Conservation (phyloP, 208 protist genomes). For the Crithidia thermophila region DNA sequence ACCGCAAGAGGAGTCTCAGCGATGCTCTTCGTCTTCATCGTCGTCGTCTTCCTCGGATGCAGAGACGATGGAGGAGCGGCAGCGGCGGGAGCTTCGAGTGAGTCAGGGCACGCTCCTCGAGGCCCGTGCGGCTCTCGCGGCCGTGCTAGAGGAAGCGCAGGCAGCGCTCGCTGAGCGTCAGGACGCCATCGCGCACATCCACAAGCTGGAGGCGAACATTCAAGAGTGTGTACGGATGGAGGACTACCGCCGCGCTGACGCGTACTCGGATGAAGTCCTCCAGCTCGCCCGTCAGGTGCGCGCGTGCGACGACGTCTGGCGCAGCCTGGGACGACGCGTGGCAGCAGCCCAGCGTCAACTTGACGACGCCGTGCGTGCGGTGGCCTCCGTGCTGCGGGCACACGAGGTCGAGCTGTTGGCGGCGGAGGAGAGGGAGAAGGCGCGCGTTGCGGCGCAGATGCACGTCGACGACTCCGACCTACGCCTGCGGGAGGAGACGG, state of each 20-base stretch:
- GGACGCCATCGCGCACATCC: conserved; percentile 7
- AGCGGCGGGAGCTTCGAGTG: conserved; percentile 4
- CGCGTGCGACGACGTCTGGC: conserved; percentile 18
- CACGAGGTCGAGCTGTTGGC: conserved; percentile 23
- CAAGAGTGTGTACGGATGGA: conserved; percentile 33
- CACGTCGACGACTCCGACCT: conserved; percentile 18
- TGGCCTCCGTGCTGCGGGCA: conserved; percentile 9
- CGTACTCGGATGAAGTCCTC: conserved; percentile 17
- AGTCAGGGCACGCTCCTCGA: conserved; percentile 11
- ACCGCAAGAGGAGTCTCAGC: neutral
- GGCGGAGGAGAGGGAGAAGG: conserved; percentile 16
- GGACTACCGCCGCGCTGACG: conserved; percentile 39
- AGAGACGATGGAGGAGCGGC: conserved; percentile 2
- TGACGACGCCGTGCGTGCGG: conserved; percentile 14
- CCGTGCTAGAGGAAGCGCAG: conserved; percentile 11
- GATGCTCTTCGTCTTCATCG: neutral
- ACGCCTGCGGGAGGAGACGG: conserved; percentile 12
- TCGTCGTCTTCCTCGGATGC: conserved; percentile 7
- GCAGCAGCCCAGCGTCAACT: conserved; percentile 7
- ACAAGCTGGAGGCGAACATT: conserved; percentile 23
- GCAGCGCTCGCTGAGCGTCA: conserved; percentile 18
- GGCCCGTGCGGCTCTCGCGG: conserved; percentile 10
- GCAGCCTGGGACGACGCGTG: conserved; percentile 2
- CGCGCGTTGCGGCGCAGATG: conserved; percentile 10
- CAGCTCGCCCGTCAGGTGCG: neutral